Evolutionary conservation across 2,329 filamentous ascomycete genomes (phyloP).

Genomic region (Myriosclerotinia duriaeana): DNA sequence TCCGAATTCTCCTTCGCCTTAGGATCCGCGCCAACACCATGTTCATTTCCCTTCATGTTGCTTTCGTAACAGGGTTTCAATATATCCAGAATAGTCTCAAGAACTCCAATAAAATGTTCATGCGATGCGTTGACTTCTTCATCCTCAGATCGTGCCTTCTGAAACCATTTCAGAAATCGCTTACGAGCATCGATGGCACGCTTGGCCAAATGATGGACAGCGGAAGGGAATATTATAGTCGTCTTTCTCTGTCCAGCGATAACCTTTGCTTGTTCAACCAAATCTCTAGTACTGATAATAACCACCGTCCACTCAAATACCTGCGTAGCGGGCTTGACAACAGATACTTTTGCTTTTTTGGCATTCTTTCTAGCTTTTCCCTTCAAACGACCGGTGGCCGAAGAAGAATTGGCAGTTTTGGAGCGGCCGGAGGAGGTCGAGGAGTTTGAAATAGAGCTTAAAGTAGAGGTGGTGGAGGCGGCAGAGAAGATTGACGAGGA

Average conservation of each 20-base stretch:
- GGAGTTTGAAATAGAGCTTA: background rate
- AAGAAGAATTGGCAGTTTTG: background rate
- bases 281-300: background rate
- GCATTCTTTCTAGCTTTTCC: background rate
- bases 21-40: fast-evolving
- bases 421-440: background rate
- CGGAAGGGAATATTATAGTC: background rate
- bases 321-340: background rate
- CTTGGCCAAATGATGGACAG: background rate
- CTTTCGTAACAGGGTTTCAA: background rate
- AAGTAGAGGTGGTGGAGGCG: background rate
- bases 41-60: too few relatives aligned
- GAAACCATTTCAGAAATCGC: background rate
- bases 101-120: background rate
- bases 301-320: background rate
- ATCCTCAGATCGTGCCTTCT: background rate
- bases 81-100: background rate
- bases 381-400: background rate
- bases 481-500: background rate
- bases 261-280: background rate
- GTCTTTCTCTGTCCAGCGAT: background rate
- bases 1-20: background rate
- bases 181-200: background rate
- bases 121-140: background rate
- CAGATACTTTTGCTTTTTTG: background rate